Percentiles rank a stretch among this genome's conserved stretches.
These are phyloP conservation scores for Zymoseptoria crescenta DNA, from an alignment of 2,329 filamentous ascomycete genomes.

Conservation along the genomic window DNA sequence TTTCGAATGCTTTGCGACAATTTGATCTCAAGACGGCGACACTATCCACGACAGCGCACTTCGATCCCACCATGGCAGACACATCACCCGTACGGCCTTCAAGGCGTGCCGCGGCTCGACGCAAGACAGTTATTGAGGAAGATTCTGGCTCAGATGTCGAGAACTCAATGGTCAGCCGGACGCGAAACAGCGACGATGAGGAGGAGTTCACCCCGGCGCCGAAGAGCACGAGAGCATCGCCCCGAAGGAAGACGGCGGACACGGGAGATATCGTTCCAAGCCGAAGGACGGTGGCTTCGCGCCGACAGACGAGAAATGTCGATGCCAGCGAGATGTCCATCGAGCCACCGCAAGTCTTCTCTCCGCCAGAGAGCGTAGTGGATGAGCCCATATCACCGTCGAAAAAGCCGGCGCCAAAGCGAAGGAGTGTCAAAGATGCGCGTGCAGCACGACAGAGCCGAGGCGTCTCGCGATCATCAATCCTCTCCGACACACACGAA, in stretches of 20 bases:
- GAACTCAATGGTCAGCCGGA: conserved; percentile 42
- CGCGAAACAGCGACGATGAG: conserved; percentile 56
- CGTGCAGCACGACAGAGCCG: conserved; percentile 34
- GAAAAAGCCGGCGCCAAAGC: conserved; percentile 58
- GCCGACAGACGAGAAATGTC: conserved; percentile 39
- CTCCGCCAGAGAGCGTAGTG: conserved; percentile 46
- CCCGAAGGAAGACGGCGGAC: conserved; percentile 45
- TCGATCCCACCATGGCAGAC: conserved; percentile 18
- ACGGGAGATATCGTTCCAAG: conserved; percentile 42
- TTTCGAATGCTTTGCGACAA: not conserved
- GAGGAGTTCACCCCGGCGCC: conserved; percentile 76
- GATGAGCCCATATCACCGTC: conserved; percentile 48
- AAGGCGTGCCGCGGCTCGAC: conserved; percentile 55
- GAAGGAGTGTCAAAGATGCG: conserved; percentile 50
- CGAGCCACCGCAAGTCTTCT: conserved; percentile 55
- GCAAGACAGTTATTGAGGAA: conserved; percentile 67
- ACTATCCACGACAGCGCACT: not conserved
- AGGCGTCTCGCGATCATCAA: conserved; percentile 30
- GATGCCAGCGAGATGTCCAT: conserved; percentile 48
- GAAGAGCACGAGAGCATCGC: conserved; percentile 50
- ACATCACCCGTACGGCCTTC: conserved; percentile 45
- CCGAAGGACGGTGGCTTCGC: conserved; percentile 31
- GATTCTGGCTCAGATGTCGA: conserved; percentile 55
- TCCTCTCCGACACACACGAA: conserved; percentile 32
- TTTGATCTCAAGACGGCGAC: not conserved